Conservation (phyloP, 306 rosid genomes). For the Glycine tomentella region DNA sequence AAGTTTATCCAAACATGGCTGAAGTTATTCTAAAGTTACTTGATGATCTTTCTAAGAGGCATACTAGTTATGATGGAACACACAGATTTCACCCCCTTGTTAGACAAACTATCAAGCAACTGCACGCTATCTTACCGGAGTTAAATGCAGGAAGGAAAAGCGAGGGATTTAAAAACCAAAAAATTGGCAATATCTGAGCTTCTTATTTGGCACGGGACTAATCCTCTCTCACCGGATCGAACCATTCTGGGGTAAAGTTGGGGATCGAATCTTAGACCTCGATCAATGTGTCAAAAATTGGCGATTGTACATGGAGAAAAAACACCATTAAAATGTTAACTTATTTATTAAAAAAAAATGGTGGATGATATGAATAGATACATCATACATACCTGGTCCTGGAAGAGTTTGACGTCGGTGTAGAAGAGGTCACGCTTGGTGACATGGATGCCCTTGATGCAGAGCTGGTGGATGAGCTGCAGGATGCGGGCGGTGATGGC, state of each 20-base stretch:
- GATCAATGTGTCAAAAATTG: too few relatives aligned
- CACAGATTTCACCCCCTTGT: not conserved
- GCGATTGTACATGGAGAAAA: too few relatives aligned
- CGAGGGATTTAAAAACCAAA: too few relatives aligned
- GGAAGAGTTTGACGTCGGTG: constrained; percentile 92
- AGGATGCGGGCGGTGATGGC: constrained; percentile 75
- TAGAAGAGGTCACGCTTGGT: constrained; percentile 96
- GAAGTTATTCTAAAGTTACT: not conserved
- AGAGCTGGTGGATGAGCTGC: constrained; percentile 89
- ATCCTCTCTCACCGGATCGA: too few relatives aligned
- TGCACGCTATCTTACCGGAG: not conserved
- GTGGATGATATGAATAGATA: not conserved
- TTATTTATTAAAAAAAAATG: too few relatives aligned
- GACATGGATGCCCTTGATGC: constrained; percentile 80
- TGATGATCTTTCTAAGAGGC: not conserved
- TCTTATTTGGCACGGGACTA: too few relatives aligned
- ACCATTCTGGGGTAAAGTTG: too few relatives aligned
- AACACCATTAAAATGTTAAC: too few relatives aligned
- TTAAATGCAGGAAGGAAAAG: not conserved
- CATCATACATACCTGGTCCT: constrained; percentile 61
- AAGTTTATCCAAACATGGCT: too few relatives aligned
- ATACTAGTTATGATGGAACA: not conserved
- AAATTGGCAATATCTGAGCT: too few relatives aligned
- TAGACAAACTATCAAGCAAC: not conserved
- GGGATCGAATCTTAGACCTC: too few relatives aligned